Conservation (phyloP, 2,329 filamentous ascomycete species). For the Metarhizium robertsii region DNA sequence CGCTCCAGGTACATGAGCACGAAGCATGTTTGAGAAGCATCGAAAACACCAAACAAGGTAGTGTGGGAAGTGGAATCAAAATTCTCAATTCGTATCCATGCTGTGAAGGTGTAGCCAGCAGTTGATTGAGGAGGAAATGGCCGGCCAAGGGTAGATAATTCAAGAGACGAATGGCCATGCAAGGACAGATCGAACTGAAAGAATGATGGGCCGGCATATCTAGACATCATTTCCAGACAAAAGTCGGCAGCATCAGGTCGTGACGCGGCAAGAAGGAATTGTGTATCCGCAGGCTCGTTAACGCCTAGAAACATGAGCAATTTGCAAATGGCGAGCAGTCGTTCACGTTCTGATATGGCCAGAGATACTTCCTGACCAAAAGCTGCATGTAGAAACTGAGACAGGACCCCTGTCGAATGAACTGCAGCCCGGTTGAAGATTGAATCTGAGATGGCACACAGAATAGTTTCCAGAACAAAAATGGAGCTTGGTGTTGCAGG, state of each 20-base stretch:
- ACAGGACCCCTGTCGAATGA: slow-evolving; percentile 64
- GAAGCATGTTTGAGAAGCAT: slow-evolving; percentile 86
- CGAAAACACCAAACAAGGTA: slow-evolving; percentile 91
- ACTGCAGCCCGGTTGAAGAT: slow-evolving; percentile 61
- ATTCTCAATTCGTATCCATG: slow-evolving; percentile 81
- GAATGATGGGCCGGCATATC: slow-evolving; percentile 69
- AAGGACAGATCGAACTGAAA: slow-evolving; percentile 91
- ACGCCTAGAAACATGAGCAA: slow-evolving; percentile 67
- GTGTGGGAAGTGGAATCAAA: slow-evolving; percentile 84
- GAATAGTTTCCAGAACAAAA: slow-evolving; percentile 56
- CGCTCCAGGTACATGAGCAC: slow-evolving; percentile 88
- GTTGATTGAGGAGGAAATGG: slow-evolving; percentile 73
- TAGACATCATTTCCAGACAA: slow-evolving; percentile 60
- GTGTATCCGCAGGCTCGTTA: slow-evolving; percentile 71
- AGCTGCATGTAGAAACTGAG: slow-evolving; percentile 53
- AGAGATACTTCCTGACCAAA: slow-evolving; percentile 45
- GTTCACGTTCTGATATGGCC: slow-evolving; percentile 43
- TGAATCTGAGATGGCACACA: slow-evolving; percentile 48
- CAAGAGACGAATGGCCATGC: slow-evolving; percentile 81
- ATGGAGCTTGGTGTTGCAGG: slow-evolving; percentile 46
- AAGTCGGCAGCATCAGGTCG: slow-evolving; percentile 55
- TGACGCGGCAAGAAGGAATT: slow-evolving; percentile 54
- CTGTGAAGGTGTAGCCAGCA: slow-evolving; percentile 80
- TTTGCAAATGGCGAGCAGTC: slow-evolving; percentile 58
- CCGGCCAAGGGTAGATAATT: slow-evolving; percentile 76